Evolutionary conservation across 495 filamentous ascomycete genomes (phyloP).

Genomic region (Hypoxylon subgilvum): DNA sequence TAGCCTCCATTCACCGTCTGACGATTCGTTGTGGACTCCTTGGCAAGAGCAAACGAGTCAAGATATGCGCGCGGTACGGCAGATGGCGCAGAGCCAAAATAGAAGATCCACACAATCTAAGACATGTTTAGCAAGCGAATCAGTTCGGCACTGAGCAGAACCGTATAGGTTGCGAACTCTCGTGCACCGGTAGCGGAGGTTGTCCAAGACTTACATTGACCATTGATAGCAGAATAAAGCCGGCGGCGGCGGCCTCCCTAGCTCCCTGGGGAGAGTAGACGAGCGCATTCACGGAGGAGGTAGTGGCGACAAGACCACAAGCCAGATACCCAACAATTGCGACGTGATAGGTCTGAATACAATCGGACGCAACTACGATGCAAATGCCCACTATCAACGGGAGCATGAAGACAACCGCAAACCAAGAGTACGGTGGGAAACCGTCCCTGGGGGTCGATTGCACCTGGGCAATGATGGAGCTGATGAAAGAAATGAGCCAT

Average conservation of each 20-base stretch:
- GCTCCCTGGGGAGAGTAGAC: conserved; percentile 73
- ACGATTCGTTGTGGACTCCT: conserved; percentile 71
- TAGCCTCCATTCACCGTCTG: conserved; percentile 71
- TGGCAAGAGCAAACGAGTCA: conserved; percentile 93
- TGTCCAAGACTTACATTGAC: conserved; percentile 71
- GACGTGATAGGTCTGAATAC: conserved; percentile 83
- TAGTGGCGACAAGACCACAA: conserved; percentile 80
- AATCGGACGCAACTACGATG: conserved; percentile 79
- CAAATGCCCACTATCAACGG: conserved; percentile 80
- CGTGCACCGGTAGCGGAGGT: background rate
- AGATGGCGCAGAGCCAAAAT: conserved; percentile 91
- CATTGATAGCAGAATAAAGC: conserved; percentile 95
- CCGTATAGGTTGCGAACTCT: background rate
- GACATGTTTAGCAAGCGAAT: conserved; percentile 21
- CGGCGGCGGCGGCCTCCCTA: conserved; percentile 86
- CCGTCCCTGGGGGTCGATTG: conserved; percentile 20
- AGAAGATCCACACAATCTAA: conserved; percentile 98
- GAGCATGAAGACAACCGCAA: conserved; percentile 83
- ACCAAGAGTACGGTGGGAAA: conserved; percentile 91
- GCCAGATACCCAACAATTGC: conserved; percentile 89
- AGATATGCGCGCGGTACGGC: conserved; percentile 89
- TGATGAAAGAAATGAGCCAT: conserved; percentile 91
- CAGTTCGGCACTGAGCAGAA: background rate
- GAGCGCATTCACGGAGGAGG: conserved; percentile 79
- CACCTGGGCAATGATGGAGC: conserved; percentile 76